Conservation (phyloP, 192 early-diverging fungal species). For the Ambispora gerdemannii region DNA sequence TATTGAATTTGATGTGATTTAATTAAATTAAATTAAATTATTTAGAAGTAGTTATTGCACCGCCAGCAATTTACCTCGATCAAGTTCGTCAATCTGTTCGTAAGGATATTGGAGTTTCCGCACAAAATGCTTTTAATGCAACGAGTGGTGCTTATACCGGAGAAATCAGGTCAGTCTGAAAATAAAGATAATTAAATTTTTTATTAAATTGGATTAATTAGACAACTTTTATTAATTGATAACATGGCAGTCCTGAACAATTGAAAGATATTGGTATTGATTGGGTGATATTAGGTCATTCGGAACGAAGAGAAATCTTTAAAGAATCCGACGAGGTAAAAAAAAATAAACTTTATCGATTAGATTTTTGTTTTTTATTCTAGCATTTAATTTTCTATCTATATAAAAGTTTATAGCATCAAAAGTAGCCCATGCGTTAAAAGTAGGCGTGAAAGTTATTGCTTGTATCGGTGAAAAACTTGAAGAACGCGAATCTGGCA, state of each 20-base stretch:
- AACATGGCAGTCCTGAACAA: constrained; percentile 68
- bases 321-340: constrained; percentile 78
- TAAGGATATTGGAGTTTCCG: constrained; percentile 86
- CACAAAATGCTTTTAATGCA: constrained; percentile 91
- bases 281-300: constrained; percentile 99
- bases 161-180: constrained; percentile 71
- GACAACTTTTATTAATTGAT: too few relatives aligned
- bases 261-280: constrained; percentile 92
- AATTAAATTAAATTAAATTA: not conserved
- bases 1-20: not conserved
- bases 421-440: constrained; percentile 87
- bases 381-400: not conserved
- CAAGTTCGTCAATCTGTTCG: constrained; percentile 71
- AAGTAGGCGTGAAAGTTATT: constrained; percentile 86
- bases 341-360: not conserved
- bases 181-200: not conserved
- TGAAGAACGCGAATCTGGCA: constrained; percentile 86
- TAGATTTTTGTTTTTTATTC: too few relatives aligned
- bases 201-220: too few relatives aligned
- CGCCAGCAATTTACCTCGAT: constrained; percentile 88
- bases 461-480: constrained; percentile 96
- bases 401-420: constrained; percentile 65
- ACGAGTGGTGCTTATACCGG: constrained; percentile 94
- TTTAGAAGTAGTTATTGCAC: constrained; percentile 94
- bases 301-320: constrained; percentile 94